Conservation (phyloP, 2,329 filamentous ascomycete species). For the Diplodia intermedia region DNA sequence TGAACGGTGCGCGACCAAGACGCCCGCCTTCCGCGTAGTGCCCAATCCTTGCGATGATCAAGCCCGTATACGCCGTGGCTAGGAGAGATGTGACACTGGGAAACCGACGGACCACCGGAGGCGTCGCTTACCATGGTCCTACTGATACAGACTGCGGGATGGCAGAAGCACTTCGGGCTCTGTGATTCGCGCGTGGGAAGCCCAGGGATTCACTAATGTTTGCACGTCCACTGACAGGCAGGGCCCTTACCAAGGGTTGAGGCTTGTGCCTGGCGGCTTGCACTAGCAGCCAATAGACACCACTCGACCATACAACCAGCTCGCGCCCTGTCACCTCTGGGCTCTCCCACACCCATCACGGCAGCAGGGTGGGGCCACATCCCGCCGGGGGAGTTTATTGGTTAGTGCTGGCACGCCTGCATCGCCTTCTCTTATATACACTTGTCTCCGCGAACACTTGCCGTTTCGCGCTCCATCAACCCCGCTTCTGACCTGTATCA, state of each 20-base stretch:
- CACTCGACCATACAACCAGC: constrained; percentile 7
- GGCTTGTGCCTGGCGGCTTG: constrained; percentile 23
- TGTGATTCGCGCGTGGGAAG: constrained; percentile 9
- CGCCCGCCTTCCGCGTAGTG: constrained; percentile 7
- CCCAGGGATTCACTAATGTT: neutral
- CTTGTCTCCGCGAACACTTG: neutral
- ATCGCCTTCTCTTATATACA: constrained; percentile 16
- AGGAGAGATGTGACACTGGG: neutral
- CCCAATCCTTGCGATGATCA: constrained; percentile 29
- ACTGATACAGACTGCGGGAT: neutral
- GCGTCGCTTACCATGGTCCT: neutral
- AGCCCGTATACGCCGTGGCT: neutral
- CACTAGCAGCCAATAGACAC: constrained; percentile 13
- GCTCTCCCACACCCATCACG: constrained; percentile 6
- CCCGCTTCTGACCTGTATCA: neutral
- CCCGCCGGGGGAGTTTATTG: neutral
- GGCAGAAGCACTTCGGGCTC: neutral
- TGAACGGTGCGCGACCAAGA: constrained; percentile 4
- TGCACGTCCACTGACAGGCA: constrained; percentile 5
- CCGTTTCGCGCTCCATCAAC: neutral
- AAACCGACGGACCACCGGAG: neutral
- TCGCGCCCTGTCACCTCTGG: neutral
- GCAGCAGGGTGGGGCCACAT: constrained; percentile 1
- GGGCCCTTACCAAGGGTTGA: constrained; percentile 9
- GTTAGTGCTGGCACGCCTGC: constrained; percentile 8